Conservation (phyloP, 2,329 filamentous ascomycete genomes). For the Geoglossum cookeanum region DNA sequence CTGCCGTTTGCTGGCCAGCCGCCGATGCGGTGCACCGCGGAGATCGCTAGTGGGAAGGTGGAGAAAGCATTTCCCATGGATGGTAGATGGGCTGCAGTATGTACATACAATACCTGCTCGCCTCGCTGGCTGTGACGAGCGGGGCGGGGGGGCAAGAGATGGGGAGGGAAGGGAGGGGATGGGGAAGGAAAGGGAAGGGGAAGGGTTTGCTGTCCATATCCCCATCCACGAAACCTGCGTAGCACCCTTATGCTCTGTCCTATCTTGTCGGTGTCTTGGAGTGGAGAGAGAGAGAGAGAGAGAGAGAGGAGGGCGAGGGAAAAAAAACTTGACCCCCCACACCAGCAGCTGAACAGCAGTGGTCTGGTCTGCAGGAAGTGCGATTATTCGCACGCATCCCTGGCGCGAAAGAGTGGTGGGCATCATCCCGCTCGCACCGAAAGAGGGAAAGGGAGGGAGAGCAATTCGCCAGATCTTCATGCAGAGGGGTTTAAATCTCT, state of each 20-base stretch:
- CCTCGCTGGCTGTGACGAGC: background rate
- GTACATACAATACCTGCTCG: background rate
- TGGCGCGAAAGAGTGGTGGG: background rate
- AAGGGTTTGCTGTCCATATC: no score
- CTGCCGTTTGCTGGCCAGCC: no score
- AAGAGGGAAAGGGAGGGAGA: background rate
- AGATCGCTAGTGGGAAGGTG: background rate
- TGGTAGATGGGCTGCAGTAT: background rate
- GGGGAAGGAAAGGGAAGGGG: no score
- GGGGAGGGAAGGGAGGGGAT: background rate
- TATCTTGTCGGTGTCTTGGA: background rate
- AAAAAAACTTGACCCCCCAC: background rate
- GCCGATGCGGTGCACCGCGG: no score
- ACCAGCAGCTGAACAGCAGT: background rate
- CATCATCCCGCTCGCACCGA: background rate
- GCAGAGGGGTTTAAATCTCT: background rate
- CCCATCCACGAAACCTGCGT: no score
- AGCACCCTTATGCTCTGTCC: background rate
- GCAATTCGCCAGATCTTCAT: background rate
- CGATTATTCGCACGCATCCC: background rate
- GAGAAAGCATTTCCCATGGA: background rate
- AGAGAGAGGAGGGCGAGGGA: background rate
- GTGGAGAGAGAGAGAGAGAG: background rate
- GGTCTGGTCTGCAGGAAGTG: background rate
- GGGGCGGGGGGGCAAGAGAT: background rate